These are phyloP conservation scores for Curvularia hawaiiensis DNA, from an alignment of 2,329 filamentous ascomycete species.

Conservation along the genomic window DNA sequence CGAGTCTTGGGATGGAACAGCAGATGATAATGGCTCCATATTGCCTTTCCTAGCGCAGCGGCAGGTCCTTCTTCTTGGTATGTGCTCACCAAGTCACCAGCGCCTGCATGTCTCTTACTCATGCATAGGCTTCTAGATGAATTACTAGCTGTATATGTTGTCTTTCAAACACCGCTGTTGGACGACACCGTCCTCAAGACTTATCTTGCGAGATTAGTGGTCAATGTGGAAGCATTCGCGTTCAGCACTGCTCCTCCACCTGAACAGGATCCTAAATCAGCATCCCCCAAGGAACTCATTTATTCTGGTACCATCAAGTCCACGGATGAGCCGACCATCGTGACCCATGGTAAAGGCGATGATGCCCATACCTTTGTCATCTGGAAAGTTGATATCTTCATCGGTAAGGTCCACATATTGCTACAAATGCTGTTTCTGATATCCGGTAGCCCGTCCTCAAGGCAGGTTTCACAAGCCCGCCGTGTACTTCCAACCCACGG, in stretches of 20 bases:
- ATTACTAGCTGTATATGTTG: constrained; percentile 69
- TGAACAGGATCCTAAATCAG: constrained; percentile 46
- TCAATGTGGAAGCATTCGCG: constrained; percentile 71
- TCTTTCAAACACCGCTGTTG: constrained; percentile 67
- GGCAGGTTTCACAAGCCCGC: constrained; percentile 70
- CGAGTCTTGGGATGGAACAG: constrained; percentile 51
- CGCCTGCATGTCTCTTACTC: constrained; percentile 55
- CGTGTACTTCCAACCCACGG: constrained; percentile 64
- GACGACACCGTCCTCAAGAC: constrained; percentile 63
- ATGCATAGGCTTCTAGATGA: constrained; percentile 68
- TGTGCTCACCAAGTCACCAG: constrained; percentile 45
- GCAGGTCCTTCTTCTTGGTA: constrained; percentile 75
- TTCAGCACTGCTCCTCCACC: constrained; percentile 55
- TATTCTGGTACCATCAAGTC: constrained; percentile 53
- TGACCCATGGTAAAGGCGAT: constrained; percentile 34
- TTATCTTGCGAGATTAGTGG: constrained; percentile 65
- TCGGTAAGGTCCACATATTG: constrained; percentile 30
- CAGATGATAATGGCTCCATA: constrained; percentile 53
- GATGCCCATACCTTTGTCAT: constrained; percentile 42
- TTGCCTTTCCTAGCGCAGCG: constrained; percentile 66
- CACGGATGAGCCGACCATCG: constrained; percentile 37
- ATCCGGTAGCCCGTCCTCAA: constrained; percentile 49
- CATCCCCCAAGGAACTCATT: constrained; percentile 60
- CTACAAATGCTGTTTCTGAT: constrained; percentile 11
- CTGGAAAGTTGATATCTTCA: constrained; percentile 47